Percentiles rank a stretch among this genome's conserved stretches.
Conservation (phyloP, 2,329 filamentous ascomycete genomes). For the Diaporthe batatas region DNA sequence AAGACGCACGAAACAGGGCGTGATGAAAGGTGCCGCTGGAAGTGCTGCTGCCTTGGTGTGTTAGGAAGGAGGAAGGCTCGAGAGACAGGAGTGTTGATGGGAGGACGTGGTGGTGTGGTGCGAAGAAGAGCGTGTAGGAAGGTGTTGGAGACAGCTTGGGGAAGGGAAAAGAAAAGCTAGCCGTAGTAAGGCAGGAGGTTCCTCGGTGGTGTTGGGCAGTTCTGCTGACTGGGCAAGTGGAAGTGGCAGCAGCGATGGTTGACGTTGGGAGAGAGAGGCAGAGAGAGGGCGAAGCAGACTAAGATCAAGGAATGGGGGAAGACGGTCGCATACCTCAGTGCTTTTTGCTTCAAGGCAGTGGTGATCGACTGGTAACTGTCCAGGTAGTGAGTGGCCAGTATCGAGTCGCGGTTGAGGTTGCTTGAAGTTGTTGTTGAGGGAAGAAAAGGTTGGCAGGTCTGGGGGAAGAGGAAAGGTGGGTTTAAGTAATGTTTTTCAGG, state of each 20-base stretch:
- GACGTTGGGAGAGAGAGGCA: neutral
- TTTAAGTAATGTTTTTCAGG: neutral
- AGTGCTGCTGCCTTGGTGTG: neutral
- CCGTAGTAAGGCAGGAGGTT: neutral
- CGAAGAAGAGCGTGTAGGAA: neutral
- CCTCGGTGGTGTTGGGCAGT: neutral
- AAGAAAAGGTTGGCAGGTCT: constrained; percentile 1
- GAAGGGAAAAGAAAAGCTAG: neutral
- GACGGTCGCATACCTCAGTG: neutral
- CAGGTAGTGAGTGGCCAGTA: neutral
- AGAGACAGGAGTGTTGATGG: neutral
- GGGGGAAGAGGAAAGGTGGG: neutral
- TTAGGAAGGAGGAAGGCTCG: neutral
- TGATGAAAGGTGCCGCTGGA: neutral
- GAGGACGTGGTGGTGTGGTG: neutral
- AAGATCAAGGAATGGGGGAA: neutral
- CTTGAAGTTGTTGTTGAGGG: neutral
- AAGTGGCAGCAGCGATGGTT: neutral
- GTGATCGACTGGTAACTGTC: neutral
- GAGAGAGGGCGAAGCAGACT: neutral
- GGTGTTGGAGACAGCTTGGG: too few species aligned
- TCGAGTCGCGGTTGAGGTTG: neutral
- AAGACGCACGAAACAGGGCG: neutral
- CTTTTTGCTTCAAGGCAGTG: constrained; percentile 2
- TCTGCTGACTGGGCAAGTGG: neutral